These are phyloP conservation scores for Clarireedia homoeocarpa DNA, from an alignment of 2,329 filamentous ascomycete species.

Conservation along the genomic window DNA sequence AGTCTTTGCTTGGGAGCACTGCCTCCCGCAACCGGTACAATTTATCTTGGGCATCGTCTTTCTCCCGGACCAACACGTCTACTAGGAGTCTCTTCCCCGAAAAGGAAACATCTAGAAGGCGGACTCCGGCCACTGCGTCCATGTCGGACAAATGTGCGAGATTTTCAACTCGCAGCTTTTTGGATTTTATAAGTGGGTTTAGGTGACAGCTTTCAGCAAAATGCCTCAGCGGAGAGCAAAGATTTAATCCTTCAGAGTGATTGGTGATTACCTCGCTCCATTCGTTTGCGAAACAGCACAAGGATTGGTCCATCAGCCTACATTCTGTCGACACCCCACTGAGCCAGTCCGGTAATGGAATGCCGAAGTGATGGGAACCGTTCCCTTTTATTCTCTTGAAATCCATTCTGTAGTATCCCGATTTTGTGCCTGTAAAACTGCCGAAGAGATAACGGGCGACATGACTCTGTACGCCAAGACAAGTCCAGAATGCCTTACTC, in stretches of 20 bases:
- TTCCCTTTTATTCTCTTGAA: too few relatives aligned
- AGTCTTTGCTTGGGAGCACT: too few relatives aligned
- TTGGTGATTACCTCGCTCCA: not conserved
- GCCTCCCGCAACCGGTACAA: too few relatives aligned
- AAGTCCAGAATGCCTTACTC: slow-evolving; percentile 11
- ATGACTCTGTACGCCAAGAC: slow-evolving; percentile 7
- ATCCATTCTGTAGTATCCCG: not conserved
- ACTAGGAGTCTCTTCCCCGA: too few relatives aligned
- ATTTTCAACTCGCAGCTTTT: too few relatives aligned
- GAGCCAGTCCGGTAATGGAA: not conserved
- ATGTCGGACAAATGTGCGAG: too few relatives aligned
- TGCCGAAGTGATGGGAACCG: not conserved
- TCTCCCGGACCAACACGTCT: too few relatives aligned
- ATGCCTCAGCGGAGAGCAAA: not conserved
- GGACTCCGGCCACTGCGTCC: too few relatives aligned
- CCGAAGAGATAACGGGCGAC: slow-evolving; percentile 10
- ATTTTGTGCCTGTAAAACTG: not conserved
- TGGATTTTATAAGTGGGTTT: too few relatives aligned
- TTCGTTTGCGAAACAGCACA: not conserved
- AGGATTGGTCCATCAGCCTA: not conserved
- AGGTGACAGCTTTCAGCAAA: too few relatives aligned
- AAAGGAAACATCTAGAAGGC: too few relatives aligned
- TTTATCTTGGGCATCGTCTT: too few relatives aligned
- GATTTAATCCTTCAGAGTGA: not conserved
- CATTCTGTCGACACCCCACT: not conserved